Percentiles rank a stretch among this genome's conserved stretches.
Evolutionary conservation across 352 stramenopile species (phyloP).

Genomic region (Aphanomyces cochlioides): DNA sequence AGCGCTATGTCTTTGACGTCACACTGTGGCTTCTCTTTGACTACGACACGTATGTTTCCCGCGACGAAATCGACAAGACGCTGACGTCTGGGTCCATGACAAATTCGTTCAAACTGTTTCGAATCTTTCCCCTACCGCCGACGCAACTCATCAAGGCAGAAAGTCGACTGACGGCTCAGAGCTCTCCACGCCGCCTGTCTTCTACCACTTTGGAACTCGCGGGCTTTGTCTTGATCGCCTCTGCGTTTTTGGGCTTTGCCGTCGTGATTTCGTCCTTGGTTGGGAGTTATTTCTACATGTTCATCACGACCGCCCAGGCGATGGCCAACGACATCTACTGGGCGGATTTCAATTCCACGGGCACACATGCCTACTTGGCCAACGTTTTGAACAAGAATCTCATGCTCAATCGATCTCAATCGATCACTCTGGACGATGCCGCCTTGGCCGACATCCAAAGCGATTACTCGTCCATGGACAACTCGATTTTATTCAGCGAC

Average conservation of each 20-base stretch:
- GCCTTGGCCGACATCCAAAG: background rate
- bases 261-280: slow-evolving; percentile 10
- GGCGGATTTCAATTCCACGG: slow-evolving; percentile 13
- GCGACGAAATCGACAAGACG: too few species aligned
- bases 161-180: too few species aligned
- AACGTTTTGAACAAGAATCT: background rate
- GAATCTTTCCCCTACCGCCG: too few species aligned
- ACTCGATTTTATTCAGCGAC: background rate
- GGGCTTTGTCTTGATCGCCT: too few species aligned
- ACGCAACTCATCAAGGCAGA: too few species aligned
- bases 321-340: slow-evolving; percentile 29
- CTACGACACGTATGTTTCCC: background rate
- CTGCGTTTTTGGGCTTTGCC: background rate
- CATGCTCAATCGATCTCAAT: background rate
- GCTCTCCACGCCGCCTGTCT: too few species aligned
- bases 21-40: background rate
- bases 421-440: background rate
- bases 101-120: too few species aligned
- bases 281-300: slow-evolving; percentile 20
- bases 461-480: background rate
- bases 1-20: background rate
- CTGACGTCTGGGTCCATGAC: too few species aligned
- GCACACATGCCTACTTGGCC: background rate
- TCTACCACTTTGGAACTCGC: too few species aligned
- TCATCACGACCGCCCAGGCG: background rate